Evolutionary conservation across 1,139 yeast genomes (phyloP).

Genomic region (Lodderomyces orthopsilosis): DNA sequence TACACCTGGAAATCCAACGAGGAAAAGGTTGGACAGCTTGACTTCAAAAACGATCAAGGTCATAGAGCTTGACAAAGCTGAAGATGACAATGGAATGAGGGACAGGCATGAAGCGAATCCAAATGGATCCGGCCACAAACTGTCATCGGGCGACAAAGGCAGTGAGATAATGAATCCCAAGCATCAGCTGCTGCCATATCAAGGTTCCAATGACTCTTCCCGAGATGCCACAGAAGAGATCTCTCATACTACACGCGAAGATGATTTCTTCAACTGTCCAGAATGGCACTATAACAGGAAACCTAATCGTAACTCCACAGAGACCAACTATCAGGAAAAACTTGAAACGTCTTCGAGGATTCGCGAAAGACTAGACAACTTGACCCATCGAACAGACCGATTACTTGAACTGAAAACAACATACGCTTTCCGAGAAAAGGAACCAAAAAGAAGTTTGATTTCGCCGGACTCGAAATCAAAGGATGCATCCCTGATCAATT

Average conservation of each 20-base stretch:
- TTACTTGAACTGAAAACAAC: not conserved
- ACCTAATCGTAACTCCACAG: too few species aligned
- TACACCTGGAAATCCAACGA: not conserved
- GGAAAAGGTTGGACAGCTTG: constrained; percentile 5
- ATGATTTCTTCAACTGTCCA: not conserved
- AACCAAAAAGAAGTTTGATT: not conserved
- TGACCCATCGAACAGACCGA: not conserved
- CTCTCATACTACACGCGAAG: too few species aligned
- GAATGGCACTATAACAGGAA: not conserved
- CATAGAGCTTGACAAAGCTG: not conserved
- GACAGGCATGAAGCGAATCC: not conserved
- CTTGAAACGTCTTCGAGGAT: not conserved
- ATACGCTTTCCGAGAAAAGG: not conserved
- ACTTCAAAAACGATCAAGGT: not conserved
- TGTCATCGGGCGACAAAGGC: not conserved
- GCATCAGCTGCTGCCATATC: not conserved
- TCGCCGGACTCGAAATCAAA: not conserved
- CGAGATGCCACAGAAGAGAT: not conserved
- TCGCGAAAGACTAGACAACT: not conserved
- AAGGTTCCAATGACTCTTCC: not conserved
- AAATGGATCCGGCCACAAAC: not conserved
- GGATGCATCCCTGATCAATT: not conserved
- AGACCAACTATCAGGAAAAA: not conserved
- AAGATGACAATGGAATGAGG: not conserved
- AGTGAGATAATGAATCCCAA: not conserved